Evolutionary conservation across 2,329 filamentous ascomycete species (phyloP), one percentile per base, ranked within the genome.

Genomic region (Fonsecaea pedrosoi): DNA sequence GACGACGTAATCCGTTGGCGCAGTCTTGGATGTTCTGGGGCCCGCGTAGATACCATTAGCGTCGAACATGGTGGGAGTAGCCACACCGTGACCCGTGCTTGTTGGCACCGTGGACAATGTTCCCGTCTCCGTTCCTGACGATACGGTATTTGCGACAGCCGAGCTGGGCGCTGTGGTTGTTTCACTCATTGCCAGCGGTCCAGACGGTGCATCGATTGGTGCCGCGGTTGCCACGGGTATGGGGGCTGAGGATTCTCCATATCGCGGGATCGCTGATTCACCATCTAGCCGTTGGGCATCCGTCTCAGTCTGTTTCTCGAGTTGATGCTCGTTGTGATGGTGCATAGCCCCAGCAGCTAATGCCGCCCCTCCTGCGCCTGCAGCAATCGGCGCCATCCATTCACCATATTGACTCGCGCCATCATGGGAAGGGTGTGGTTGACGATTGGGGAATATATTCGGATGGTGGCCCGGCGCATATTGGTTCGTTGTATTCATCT

Each of bases 341-440:
- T 69, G 64, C 40, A 69, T 62, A 8, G 59, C 70, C 7, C 59
- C 42, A 34, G 59, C 45, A 10, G 59, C 59, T 10, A 61, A 37
- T 53, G 69, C 68, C 60, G 76, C 66, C 40, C 67, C 73, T 65
- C 66, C 69, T 32, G 58, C 63, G 18, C 64, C 70, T 35, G 79
- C 81, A 53, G 81, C 81, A 37, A 79, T 77, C 12, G 83, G 83
- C 25, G 79, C 82, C 78, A 87, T 82, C 85, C 85, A 88, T 35
- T 83, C 79, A 15, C 82, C 82, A 64, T 85, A 83, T 60, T 80
- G 78, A 68, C 79, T 84, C 66, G 30, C 64, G 65, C 68, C 60
- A 69, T 69, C 69, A 66, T 48, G 63, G 35, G 66, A 35, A 15
- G 64, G 18, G 57, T 68, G 25, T 32, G 61, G 59, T 30, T 62